phyloP scores from a whole-genome alignment of 768 basidiomycete species.

The Tremella fuciformis region DNA sequence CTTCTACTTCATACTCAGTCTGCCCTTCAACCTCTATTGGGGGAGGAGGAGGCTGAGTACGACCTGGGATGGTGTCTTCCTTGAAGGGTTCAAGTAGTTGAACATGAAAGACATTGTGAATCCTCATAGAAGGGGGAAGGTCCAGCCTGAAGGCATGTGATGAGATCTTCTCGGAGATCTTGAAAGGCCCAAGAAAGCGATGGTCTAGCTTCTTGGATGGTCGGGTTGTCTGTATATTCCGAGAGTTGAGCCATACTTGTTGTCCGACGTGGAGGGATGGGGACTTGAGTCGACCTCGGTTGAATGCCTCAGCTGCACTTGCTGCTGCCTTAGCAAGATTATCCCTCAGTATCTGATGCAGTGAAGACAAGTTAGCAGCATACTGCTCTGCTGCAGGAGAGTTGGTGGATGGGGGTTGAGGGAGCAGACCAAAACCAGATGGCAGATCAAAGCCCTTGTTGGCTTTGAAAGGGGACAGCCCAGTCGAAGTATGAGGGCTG shows the following conservation, averaged over 20 bases:
- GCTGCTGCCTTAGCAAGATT: slow-evolving; percentile 24
- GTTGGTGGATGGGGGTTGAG: not conserved
- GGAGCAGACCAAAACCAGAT: no score
- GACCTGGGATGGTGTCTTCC: slow-evolving; percentile 9
- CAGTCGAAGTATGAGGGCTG: slow-evolving; percentile 8
- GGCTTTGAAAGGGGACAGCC: slow-evolving; percentile 14
- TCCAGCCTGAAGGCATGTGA: slow-evolving; percentile 17
- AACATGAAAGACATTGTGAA: slow-evolving; percentile 34
- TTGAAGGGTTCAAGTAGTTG: slow-evolving; percentile 20
- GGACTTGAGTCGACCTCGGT: slow-evolving; percentile 18
- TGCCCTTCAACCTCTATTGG: slow-evolving; percentile 16
- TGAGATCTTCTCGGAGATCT: slow-evolving; percentile 14
- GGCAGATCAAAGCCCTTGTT: slow-evolving; percentile 18
- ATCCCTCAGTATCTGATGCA: not conserved
- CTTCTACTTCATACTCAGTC: slow-evolving; percentile 11
- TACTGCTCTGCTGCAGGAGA: not conserved
- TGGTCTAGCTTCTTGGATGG: slow-evolving; percentile 35
- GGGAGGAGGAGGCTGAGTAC: slow-evolving; percentile 19
- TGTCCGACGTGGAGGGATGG: slow-evolving; percentile 32
- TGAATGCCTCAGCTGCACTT: slow-evolving; percentile 44
- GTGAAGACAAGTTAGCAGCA: not conserved
- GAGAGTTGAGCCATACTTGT: slow-evolving; percentile 18
- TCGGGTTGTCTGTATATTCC: slow-evolving; percentile 26
- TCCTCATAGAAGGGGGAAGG: slow-evolving; percentile 16
- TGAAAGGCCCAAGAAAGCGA: slow-evolving; percentile 23